Evolutionary conservation across 1,284 basidiomycete species (phyloP).

Genomic region (Moniliella sp.): DNA sequence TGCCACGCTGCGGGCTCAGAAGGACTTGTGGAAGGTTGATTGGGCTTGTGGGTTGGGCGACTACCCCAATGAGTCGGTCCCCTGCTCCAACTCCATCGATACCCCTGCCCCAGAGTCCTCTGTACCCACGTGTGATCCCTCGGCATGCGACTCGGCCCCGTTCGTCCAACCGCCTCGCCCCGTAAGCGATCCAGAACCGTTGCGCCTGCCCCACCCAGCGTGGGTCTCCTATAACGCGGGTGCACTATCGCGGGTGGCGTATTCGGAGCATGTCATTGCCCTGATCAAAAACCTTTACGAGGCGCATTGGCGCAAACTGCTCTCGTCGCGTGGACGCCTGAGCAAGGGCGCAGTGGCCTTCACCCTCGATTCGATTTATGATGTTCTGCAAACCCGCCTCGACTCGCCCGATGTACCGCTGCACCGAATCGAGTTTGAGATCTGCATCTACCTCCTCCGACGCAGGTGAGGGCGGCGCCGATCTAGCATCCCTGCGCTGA

Average conservation of each 20-base stretch:
- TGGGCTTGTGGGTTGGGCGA: conserved; percentile 26
- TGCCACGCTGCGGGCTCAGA: conserved; percentile 31
- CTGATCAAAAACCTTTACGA: conserved; percentile 36
- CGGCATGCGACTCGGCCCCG: too few species aligned
- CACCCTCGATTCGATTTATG: conserved; percentile 34
- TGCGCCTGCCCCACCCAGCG: conserved; percentile 33
- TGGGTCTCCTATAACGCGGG: conserved; percentile 33
- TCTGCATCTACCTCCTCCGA: conserved; percentile 31
- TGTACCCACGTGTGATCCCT: too few species aligned
- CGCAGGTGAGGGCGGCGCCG: conserved; percentile 5
- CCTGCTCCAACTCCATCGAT: too few species aligned
- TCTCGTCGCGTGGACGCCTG: conserved; percentile 31
- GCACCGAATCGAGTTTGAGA: conserved; percentile 32
- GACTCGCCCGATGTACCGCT: conserved; percentile 7
- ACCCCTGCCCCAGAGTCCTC: too few species aligned
- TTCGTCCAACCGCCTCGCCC: too few species aligned
- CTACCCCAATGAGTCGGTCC: background rate
- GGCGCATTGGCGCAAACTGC: conserved; percentile 30
- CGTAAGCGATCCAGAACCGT: conserved; percentile 14
- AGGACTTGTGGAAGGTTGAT: conserved; percentile 33
- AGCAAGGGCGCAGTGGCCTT: conserved; percentile 34
- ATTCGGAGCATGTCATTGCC: conserved; percentile 31
- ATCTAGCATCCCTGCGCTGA: background rate
- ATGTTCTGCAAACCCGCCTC: conserved; percentile 23
- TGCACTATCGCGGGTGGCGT: conserved; percentile 28